These are phyloP conservation scores for Magnusiomyces magnusii DNA, from an alignment of 1,139 yeast species.

Conservation along the genomic window DNA sequence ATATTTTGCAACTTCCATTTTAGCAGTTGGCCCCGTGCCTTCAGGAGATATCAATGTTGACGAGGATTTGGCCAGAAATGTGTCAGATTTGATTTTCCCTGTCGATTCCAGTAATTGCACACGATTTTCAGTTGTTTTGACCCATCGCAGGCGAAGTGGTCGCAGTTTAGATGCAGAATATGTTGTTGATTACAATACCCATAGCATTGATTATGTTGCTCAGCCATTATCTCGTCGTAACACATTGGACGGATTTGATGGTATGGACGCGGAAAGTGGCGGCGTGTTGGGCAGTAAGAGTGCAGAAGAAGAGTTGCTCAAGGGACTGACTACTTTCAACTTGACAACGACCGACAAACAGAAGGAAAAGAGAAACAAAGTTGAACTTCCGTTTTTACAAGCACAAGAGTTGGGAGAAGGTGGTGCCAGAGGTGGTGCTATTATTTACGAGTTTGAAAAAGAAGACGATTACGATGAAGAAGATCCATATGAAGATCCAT, in stretches of 20 bases:
- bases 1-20: conserved; percentile 64
- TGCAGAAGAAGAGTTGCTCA: conserved; percentile 38
- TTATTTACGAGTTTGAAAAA: conserved; percentile 81
- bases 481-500: conserved; percentile 96
- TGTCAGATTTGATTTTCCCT: conserved; percentile 45
- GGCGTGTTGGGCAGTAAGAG: conserved; percentile 31
- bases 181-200: conserved; percentile 44
- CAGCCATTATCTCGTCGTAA: conserved; percentile 30
- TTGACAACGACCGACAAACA: conserved; percentile 69
- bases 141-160: conserved; percentile 78
- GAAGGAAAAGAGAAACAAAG: conserved; percentile 69
- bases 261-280: conserved; percentile 28
- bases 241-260: conserved; percentile 29
- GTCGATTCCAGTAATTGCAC: conserved; percentile 42
- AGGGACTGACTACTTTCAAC: conserved; percentile 81
- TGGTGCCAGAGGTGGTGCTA: conserved; percentile 58
- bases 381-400: conserved; percentile 79
- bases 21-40: conserved; percentile 46
- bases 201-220: conserved; percentile 41
- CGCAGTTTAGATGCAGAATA: conserved; percentile 56
- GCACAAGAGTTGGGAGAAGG: conserved; percentile 77
- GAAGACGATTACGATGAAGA: conserved; percentile 93
- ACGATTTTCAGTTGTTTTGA: conserved; percentile 44
- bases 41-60: conserved; percentile 33
- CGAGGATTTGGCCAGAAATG: conserved; percentile 41